Evolutionary conservation across 192 early-diverging fungal genomes (phyloP), one percentile per base, ranked within the genome.

Genomic region (Backusella luteola): DNA sequence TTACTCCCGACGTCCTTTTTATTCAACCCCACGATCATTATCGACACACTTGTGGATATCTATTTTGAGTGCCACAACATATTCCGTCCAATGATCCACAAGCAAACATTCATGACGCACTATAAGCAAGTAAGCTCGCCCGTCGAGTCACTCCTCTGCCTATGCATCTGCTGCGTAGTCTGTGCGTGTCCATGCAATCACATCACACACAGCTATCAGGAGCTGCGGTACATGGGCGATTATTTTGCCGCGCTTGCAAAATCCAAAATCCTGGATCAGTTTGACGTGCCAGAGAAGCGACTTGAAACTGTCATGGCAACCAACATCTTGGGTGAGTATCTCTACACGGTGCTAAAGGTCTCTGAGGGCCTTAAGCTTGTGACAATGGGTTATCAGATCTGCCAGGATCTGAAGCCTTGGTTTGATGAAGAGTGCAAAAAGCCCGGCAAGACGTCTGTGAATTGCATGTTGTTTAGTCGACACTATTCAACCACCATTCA

Each of bases 11-110:
- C 56, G 3, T 29, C 26, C 11, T 63, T 63, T 14, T 26, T 63
- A 63, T 63, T 63, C 11, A 63, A 63, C 12, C 0, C 56, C 0
- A 63, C 21, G 3, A 12, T 3, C 9, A 63, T 63, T 11, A 63
- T 63, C 23, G 23, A 63, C 23, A 63, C 9, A 63, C n/a, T 63
- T 9, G 56, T 63, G 2, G 26, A 63, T 29, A 63, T 63, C 8
- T 63, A 26, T 63, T 63, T 63, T 63, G 21, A 11, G 56, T 63
- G 56, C n/a, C 56, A 63, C 56, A 63, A 63, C 11, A 63, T 63
- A 26, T 63, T 63, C 11, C 56, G 56, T 4, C 26, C 56, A 63
- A 23, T 63, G 26, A 11, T 63, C 0, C 23, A 63, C 12, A 63
- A 63, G 12, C 56, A 8, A 3, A 26, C 56, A 8, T 63, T 63